A percentile compares a stretch with the other conserved stretches of the same genome.
These are phyloP conservation scores for Hypericum androsaemum DNA, from an alignment of 345 rosid genomes.

Conservation along the genomic window DNA sequence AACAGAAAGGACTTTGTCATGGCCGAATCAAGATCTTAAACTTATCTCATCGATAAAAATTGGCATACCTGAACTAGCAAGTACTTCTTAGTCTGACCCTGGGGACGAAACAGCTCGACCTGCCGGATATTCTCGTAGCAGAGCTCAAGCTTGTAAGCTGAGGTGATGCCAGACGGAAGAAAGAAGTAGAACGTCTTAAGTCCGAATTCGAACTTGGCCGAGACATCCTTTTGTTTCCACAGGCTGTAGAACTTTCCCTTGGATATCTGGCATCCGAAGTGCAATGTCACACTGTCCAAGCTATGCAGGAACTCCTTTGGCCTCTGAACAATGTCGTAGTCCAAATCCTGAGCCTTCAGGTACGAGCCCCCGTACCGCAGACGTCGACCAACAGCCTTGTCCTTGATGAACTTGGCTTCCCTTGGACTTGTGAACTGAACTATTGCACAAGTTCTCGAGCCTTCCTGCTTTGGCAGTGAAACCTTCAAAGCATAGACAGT, in stretches of 20 bases:
- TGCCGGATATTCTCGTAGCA: conserved; percentile 68
- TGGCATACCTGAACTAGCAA: conserved; percentile 54
- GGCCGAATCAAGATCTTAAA: too few relatives aligned
- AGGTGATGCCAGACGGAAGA: conserved; percentile 18
- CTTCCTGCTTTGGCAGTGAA: conserved; percentile 16
- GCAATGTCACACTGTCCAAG: conserved; percentile 31
- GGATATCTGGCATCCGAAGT: conserved; percentile 63
- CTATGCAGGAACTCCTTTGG: conserved; percentile 33
- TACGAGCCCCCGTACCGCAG: conserved; percentile 28
- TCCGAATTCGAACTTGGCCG: conserved; percentile 44
- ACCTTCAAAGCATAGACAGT: conserved; percentile 41
- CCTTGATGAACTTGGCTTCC: conserved; percentile 24
- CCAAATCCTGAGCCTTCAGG: conserved; percentile 34
- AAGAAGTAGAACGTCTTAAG: conserved; percentile 39
- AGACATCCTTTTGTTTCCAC: conserved; percentile 33
- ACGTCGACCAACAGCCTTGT: conserved; percentile 3
- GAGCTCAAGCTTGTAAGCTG: conserved; percentile 57
- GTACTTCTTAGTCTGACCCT: conserved; percentile 22
- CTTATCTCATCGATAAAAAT: too few relatives aligned
- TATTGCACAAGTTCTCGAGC: conserved; percentile 37
- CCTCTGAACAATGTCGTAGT: conserved; percentile 50
- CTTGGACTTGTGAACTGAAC: conserved; percentile 43
- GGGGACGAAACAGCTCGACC: conserved; percentile 40
- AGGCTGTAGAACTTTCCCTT: conserved; percentile 31
- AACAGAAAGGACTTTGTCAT: not conserved